Evolutionary conservation across 2,329 filamentous ascomycete species (phyloP).

Genomic region (Aspergillus persii): DNA sequence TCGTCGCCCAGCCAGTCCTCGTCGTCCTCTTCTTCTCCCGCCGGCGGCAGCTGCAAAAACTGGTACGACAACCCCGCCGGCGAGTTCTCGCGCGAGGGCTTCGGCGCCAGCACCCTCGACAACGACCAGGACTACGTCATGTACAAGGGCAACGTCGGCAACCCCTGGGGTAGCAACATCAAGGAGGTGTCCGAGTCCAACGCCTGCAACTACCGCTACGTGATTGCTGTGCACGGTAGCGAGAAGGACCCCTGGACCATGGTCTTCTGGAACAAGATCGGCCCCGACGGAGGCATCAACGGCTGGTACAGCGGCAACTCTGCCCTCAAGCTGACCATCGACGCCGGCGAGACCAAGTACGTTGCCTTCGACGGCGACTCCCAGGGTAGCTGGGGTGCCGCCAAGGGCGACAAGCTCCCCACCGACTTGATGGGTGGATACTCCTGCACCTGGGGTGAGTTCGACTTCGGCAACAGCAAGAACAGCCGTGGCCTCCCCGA

Average conservation of each 20-base stretch:
- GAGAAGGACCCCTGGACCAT: conserved; percentile 34
- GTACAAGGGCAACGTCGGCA: conserved; percentile 37
- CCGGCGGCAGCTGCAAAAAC: conserved; percentile 15
- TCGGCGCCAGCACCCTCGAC: conserved; percentile 27
- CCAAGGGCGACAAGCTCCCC: conserved; percentile 27
- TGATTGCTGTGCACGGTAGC: conserved; percentile 32
- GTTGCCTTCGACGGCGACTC: conserved; percentile 39
- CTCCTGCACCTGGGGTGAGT: conserved; percentile 43
- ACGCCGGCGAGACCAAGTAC: conserved; percentile 31
- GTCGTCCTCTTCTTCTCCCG: conserved; percentile 7
- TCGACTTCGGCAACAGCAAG: conserved; percentile 33
- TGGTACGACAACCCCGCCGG: conserved; percentile 24
- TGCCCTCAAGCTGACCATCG: conserved; percentile 33
- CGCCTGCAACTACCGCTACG: conserved; percentile 37
- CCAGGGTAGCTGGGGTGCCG: conserved; percentile 37
- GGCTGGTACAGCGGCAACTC: conserved; percentile 34
- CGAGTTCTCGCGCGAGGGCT: conserved; percentile 28
- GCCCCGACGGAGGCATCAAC: conserved; percentile 29
- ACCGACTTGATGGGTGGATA: conserved; percentile 29
- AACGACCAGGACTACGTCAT: conserved; percentile 19
- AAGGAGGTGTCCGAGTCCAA: conserved; percentile 33
- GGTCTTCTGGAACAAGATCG: conserved; percentile 43
- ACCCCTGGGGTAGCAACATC: conserved; percentile 43
- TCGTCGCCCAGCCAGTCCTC: not conserved
- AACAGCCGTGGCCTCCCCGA: conserved; percentile 21